Evolutionary conservation across 805 yeast species (phyloP), one percentile per base, ranked within the genome.

Genomic region (Pichia nanzhaoensis): DNA sequence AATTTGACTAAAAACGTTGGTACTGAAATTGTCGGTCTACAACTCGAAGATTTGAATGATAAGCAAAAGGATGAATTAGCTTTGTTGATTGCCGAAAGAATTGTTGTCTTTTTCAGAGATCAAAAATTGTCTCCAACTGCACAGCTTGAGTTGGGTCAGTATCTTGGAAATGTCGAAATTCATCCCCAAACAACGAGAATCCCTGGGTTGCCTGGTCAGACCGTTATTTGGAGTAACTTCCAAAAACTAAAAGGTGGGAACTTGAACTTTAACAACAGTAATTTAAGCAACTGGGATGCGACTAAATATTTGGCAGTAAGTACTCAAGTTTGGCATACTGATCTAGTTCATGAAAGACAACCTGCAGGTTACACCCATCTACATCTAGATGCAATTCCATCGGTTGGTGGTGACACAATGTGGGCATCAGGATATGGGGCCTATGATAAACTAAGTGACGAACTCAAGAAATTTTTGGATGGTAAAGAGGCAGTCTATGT

Each of bases 341-440:
- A 54, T 55, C 65, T 77, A 42, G 71, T 71, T 35, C 80, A 76
- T 53, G 82, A 77, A 61, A 63, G 65, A 38, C 75, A 74, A 45
- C 81, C 82, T 6, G 74, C 82, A 2, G 79, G 77, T 19, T 64
- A 71, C 51, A 76, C 83, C 4, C 74, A 71, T 50, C 64, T 79
- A 52, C 76, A 75, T 52, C 65, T 70, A 51, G 77, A 75, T 54
- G 63, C 74, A 16, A 64, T 73, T 52, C 77, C 77, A 17, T 53
- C 49, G 1, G 71, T 70, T 35, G 81, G 80, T 44, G 82, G 81
- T 49, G 81, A 77, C 54, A 77, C 81, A 5, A 49, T 66, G 7
- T 76, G 78, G 77, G 59, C 73, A 4, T 70, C 77, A 32, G 80
- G 80, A 14, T 76, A 75, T 52, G 80, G 69, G 31, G 77, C 80